phyloP scores from a whole-genome alignment of 2,329 filamentous ascomycete species.

The Fusarium transvaalense region DNA sequence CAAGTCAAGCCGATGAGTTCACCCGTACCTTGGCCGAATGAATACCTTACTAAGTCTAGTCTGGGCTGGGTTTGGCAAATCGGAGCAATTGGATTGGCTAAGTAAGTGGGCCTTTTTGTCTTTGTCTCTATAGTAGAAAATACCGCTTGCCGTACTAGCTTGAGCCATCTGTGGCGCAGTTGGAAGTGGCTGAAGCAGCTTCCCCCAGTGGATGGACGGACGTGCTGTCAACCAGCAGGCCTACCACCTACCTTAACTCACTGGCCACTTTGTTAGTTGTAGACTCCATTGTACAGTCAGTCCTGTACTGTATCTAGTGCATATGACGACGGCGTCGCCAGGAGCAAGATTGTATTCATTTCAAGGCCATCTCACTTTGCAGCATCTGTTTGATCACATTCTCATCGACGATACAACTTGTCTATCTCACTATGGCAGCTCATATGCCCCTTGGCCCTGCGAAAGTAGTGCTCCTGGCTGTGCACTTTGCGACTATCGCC shows the following conservation, averaged over 20 bases:
- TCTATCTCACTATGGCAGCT: slow-evolving; percentile 40
- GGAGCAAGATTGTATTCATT: not conserved
- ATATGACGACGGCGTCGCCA: slow-evolving; percentile 16
- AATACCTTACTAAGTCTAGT: slow-evolving; percentile 3
- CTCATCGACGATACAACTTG: not conserved
- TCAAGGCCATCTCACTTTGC: not conserved
- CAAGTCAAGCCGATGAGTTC: slow-evolving; percentile 41
- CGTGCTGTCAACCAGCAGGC: not conserved
- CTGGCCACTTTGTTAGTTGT: slow-evolving; percentile 36
- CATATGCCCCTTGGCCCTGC: slow-evolving; percentile 66
- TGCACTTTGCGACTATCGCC: slow-evolving; percentile 74
- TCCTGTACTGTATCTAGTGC: slow-evolving; percentile 5
- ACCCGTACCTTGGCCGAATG: slow-evolving; percentile 45
- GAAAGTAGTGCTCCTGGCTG: slow-evolving; percentile 79
- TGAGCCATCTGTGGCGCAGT: not conserved
- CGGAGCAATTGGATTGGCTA: slow-evolving; percentile 38
- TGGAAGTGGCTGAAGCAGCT: not conserved
- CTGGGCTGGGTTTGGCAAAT: slow-evolving; percentile 40
- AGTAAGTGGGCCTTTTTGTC: slow-evolving; percentile 21
- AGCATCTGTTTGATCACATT: not conserved
- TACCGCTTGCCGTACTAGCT: slow-evolving; percentile 14
- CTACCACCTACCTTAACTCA: not conserved
- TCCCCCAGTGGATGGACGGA: not conserved
- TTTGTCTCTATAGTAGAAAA: not conserved
- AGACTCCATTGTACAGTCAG: not conserved